These are phyloP conservation scores for Panicum miliaceum DNA, from an alignment of 176 grass and related monocot species.

Conservation along the genomic window DNA sequence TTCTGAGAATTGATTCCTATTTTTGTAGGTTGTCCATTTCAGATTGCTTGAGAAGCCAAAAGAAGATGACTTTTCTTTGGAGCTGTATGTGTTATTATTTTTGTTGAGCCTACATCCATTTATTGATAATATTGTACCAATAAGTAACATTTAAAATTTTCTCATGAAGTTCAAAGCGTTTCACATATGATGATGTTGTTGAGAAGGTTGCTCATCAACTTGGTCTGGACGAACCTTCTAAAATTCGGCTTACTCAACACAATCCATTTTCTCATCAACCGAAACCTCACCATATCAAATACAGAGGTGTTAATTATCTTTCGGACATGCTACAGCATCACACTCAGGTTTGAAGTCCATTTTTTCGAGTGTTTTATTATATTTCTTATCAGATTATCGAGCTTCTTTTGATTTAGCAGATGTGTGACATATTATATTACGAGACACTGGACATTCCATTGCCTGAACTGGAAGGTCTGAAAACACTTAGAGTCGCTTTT, in stretches of 20 bases:
- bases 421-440: slow-evolving; percentile 75
- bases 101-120: slow-evolving; percentile 8
- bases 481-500: slow-evolving; percentile 66
- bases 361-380: slow-evolving; percentile 3
- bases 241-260: slow-evolving; percentile 79
- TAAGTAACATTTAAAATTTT: slow-evolving; percentile 36
- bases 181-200: slow-evolving; percentile 85
- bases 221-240: slow-evolving; percentile 70
- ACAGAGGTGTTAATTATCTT: slow-evolving; percentile 68
- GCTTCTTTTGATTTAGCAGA: slow-evolving; percentile 51
- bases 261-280: slow-evolving; percentile 59
- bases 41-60: slow-evolving; percentile 72
- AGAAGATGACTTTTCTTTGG: slow-evolving; percentile 67
- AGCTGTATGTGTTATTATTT: slow-evolving; percentile 63
- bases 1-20: not conserved
- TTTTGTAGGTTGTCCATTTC: slow-evolving; percentile 66
- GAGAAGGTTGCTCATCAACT: slow-evolving; percentile 74
- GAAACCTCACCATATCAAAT: slow-evolving; percentile 77
- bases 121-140: not conserved
- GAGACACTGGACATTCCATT: slow-evolving; percentile 83
- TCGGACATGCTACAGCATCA: slow-evolving; percentile 58
- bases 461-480: slow-evolving; percentile 74
- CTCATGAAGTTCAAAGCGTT: slow-evolving; percentile 62
- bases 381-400: slow-evolving; percentile 37
- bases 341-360: slow-evolving; percentile 58